Evolutionary conservation across 306 rosid species (phyloP).

Genomic region (Coriaria nepalensis): DNA sequence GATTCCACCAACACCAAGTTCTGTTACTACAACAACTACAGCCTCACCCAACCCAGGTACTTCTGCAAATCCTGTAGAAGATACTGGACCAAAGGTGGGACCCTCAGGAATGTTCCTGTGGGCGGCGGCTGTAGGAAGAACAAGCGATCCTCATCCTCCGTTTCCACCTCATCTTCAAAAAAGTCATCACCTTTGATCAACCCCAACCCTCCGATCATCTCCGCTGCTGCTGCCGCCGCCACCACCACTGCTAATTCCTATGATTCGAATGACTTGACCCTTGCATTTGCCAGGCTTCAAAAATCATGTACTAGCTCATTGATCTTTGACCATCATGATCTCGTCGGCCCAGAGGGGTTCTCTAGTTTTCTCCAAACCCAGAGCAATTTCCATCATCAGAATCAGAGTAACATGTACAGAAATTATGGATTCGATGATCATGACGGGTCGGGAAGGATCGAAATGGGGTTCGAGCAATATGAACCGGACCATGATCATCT

Average conservation of each 20-base stretch:
- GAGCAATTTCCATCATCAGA: no score
- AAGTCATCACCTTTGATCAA: constrained; percentile 30
- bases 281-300: constrained; percentile 80
- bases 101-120: constrained; percentile 89
- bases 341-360: constrained; percentile 23
- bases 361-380: no score
- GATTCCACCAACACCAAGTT: constrained; percentile 89
- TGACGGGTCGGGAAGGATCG: constrained; percentile 47
- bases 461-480: constrained; percentile 21
- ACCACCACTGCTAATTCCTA: constrained; percentile 14
- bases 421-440: constrained; percentile 40
- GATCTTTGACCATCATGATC: constrained; percentile 44
- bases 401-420: no score
- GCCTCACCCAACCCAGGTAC: constrained; percentile 87
- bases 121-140: constrained; percentile 98
- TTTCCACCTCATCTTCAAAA: constrained; percentile 45
- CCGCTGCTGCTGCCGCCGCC: constrained; percentile 31
- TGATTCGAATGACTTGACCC: constrained; percentile 58
- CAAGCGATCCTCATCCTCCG: constrained; percentile 40
- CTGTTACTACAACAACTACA: constrained; percentile 97
- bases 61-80: constrained; percentile 95
- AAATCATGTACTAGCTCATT: constrained; percentile 45
- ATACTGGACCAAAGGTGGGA: constrained; percentile 98
- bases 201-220: constrained; percentile 22
- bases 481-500: constrained; percentile 34